A percentile compares a stretch with the other conserved stretches of the same genome.
Conservation (phyloP, 2,329 filamentous ascomycete species). For the Nothophoma quercina region DNA sequence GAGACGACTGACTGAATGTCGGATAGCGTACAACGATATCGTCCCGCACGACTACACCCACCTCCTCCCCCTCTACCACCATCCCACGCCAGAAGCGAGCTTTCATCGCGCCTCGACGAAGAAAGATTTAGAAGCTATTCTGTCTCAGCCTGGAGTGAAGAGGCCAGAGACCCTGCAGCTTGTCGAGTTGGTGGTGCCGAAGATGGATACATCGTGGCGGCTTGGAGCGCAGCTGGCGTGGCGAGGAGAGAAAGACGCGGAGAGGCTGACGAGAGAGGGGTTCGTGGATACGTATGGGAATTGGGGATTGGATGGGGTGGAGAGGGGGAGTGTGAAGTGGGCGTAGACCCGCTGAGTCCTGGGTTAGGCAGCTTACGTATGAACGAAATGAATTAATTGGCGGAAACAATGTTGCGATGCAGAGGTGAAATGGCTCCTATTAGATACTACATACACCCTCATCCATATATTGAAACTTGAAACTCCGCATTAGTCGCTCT, state of each 20-base stretch:
- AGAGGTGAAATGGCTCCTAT: background rate
- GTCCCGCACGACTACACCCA: slow-evolving; percentile 50
- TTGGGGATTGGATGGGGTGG: slow-evolving; percentile 38
- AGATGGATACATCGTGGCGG: slow-evolving; percentile 51
- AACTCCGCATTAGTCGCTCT: background rate
- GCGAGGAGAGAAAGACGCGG: slow-evolving; percentile 44
- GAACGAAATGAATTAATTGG: no score
- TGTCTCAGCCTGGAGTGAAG: slow-evolving; percentile 40
- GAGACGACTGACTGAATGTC: no score
- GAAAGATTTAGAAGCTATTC: slow-evolving; percentile 47
- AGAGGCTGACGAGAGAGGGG: slow-evolving; percentile 50
- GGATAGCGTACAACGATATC: slow-evolving; percentile 50
- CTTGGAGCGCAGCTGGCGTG: slow-evolving; percentile 46
- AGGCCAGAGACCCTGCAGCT: slow-evolving; percentile 48
- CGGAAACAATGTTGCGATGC: no score
- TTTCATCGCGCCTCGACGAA: slow-evolving; percentile 51
- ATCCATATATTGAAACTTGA: no score
- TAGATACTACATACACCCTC: slow-evolving; percentile 8
- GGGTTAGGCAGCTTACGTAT: no score
- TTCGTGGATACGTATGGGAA: slow-evolving; percentile 47
- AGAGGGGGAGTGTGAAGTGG: slow-evolving; percentile 36
- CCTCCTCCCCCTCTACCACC: slow-evolving; percentile 52
- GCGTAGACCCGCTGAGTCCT: slow-evolving; percentile 9
- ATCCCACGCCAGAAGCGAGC: slow-evolving; percentile 34
- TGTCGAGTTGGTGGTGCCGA: slow-evolving; percentile 52